Conservation (phyloP, 306 rosid species). For the Amphicarpaea edgeworthii region DNA sequence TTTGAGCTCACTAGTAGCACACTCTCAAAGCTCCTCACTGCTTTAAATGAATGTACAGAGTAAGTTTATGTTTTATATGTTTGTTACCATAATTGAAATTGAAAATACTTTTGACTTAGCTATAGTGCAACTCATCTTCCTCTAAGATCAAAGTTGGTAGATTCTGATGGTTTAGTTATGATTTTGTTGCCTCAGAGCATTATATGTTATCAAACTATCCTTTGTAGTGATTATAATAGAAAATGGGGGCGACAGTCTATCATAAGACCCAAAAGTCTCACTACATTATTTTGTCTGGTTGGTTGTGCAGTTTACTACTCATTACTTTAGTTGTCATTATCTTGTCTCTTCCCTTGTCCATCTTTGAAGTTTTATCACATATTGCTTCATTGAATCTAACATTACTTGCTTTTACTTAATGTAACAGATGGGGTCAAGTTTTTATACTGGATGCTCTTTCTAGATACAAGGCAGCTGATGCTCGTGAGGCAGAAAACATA, state of each 20-base stretch:
- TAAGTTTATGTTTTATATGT: conserved; percentile 55
- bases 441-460: conserved; percentile 98
- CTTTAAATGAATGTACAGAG: conserved; percentile 99
- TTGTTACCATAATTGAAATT: conserved; percentile 31
- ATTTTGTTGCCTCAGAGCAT: conserved; percentile 16
- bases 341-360: not conserved
- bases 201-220: conserved; percentile 10
- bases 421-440: conserved; percentile 96
- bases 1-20: conserved; percentile 92
- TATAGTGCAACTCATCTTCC: conserved; percentile 16
- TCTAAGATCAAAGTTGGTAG: conserved; percentile 18
- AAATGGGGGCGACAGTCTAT: conserved; percentile 16
- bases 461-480: conserved; percentile 92
- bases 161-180: conserved; percentile 36
- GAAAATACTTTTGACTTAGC: not conserved
- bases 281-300: conserved; percentile 31
- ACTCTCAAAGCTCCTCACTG: conserved; percentile 96
- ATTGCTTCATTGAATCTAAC: conserved; percentile 41
- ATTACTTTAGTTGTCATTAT: conserved; percentile 31
- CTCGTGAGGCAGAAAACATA: conserved; percentile 98
- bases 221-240: conserved; percentile 14
- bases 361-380: conserved; percentile 7
- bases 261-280: conserved; percentile 6
- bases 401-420: conserved; percentile 32
- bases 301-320: conserved; percentile 20